phyloP scores from a whole-genome alignment of 2,329 filamentous ascomycete species.

The Calycina marina region DNA sequence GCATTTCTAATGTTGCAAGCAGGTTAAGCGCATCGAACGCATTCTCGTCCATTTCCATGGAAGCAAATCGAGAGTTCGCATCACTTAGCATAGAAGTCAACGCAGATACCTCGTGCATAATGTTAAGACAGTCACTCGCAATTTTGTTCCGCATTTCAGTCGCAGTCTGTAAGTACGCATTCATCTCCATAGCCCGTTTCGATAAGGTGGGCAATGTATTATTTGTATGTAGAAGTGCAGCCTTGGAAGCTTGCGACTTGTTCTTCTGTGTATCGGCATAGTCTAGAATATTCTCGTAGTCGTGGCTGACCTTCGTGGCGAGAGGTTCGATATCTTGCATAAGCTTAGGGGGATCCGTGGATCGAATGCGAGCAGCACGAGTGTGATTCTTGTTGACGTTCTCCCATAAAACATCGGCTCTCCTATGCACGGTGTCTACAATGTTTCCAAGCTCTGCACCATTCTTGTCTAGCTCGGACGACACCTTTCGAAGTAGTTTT shows the following conservation, averaged over 20 bases:
- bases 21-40: conserved; percentile 70
- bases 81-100: conserved; percentile 63
- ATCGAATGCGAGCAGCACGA: conserved; percentile 40
- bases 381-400: conserved; percentile 45
- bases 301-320: conserved; percentile 72
- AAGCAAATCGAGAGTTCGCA: conserved; percentile 57
- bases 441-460: conserved; percentile 45
- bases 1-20: conserved; percentile 62
- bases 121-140: conserved; percentile 48
- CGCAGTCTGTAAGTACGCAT: conserved; percentile 41
- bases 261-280: conserved; percentile 55
- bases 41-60: conserved; percentile 58
- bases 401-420: conserved; percentile 45
- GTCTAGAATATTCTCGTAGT: conserved; percentile 63
- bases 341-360: conserved; percentile 51
- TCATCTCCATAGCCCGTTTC: conserved; percentile 44
- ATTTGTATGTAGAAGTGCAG: conserved; percentile 48
- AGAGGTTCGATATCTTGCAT: conserved; percentile 77
- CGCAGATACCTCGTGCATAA: conserved; percentile 71
- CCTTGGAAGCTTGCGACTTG: conserved; percentile 46
- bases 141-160: conserved; percentile 54
- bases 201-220: conserved; percentile 42
- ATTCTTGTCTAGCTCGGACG: conserved; percentile 44
- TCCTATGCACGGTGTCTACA: conserved; percentile 43
- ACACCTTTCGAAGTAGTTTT: conserved; percentile 41